Evolutionary conservation across 257 asterid species (phyloP).

Genomic region (Leonotis leonurus): DNA sequence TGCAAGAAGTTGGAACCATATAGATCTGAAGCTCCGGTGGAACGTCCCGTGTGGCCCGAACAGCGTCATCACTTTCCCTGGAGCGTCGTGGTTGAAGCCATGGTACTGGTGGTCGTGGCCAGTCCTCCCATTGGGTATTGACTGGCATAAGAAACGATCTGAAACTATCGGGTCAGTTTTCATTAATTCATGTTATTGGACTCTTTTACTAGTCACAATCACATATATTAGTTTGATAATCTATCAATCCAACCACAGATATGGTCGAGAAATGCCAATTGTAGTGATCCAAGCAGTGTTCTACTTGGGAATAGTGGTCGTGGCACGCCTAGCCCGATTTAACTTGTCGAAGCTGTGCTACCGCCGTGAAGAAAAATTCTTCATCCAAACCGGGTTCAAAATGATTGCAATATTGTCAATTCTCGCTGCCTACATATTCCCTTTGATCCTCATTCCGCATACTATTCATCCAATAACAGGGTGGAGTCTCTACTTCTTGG

Average conservation of each 20-base stretch:
- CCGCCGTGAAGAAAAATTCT: slow-evolving; percentile 61
- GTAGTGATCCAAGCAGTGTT: slow-evolving; percentile 46
- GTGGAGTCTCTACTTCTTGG: slow-evolving; percentile 73
- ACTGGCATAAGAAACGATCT: slow-evolving; percentile 71
- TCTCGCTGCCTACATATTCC: slow-evolving; percentile 58
- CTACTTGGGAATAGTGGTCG: slow-evolving; percentile 55
- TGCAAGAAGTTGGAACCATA: too few relatives aligned
- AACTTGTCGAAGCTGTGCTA: slow-evolving; percentile 60
- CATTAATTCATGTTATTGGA: too few relatives aligned
- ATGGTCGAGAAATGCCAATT: slow-evolving; percentile 60
- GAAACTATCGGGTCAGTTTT: slow-evolving; percentile 66
- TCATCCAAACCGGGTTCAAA: slow-evolving; percentile 56
- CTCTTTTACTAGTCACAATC: too few relatives aligned
- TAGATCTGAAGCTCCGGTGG: slow-evolving; percentile 85
- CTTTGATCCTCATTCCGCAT: slow-evolving; percentile 63
- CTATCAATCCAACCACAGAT: too few relatives aligned
- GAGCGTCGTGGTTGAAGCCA: slow-evolving; percentile 86
- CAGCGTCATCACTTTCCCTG: slow-evolving; percentile 83
- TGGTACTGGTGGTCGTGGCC: slow-evolving; percentile 99
- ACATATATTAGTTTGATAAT: too few relatives aligned
- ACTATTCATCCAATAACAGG: slow-evolving; percentile 79
- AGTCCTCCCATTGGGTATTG: slow-evolving; percentile 75
- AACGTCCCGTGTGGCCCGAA: slow-evolving; percentile 87
- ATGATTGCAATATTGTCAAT: slow-evolving; percentile 62
- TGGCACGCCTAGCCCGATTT: slow-evolving; percentile 73